phyloP scores from a whole-genome alignment of 1,284 basidiomycete species.

The Porphyrellus sp. region DNA sequence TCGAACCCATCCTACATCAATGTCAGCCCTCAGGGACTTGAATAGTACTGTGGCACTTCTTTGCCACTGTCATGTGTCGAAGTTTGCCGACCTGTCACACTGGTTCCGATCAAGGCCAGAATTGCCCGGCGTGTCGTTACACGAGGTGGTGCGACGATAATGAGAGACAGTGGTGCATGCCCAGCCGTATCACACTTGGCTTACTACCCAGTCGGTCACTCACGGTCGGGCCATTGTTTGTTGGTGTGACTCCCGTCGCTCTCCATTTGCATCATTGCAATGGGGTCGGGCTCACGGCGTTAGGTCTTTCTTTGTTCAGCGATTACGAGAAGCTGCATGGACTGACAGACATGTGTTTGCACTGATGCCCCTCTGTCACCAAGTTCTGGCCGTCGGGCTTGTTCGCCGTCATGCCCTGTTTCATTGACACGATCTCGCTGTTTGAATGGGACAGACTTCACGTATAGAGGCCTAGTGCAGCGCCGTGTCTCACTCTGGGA shows the following conservation, averaged over 20 bases:
- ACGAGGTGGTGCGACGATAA: no score
- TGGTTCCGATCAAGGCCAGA: constrained; percentile 8
- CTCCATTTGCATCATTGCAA: neutral
- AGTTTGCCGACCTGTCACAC: neutral
- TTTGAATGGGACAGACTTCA: no score
- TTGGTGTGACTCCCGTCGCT: no score
- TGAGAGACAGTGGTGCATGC: neutral
- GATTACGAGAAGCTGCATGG: neutral
- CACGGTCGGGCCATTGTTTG: neutral
- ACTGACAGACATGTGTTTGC: neutral
- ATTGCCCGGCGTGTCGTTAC: constrained; percentile 7
- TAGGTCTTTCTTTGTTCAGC: neutral
- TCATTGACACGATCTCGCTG: neutral
- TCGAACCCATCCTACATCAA: neutral
- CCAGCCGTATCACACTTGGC: neutral
- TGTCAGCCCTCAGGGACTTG: neutral
- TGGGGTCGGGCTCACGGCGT: neutral
- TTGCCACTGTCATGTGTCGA: neutral
- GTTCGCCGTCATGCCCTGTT: neutral
- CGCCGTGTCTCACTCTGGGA: no score
- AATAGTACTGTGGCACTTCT: neutral
- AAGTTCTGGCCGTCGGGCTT: neutral
- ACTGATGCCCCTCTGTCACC: neutral
- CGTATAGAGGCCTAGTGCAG: no score
- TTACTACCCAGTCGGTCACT: neutral